Conservation (phyloP, 805 yeast genomes). For the Saccharomyces mikatae region DNA sequence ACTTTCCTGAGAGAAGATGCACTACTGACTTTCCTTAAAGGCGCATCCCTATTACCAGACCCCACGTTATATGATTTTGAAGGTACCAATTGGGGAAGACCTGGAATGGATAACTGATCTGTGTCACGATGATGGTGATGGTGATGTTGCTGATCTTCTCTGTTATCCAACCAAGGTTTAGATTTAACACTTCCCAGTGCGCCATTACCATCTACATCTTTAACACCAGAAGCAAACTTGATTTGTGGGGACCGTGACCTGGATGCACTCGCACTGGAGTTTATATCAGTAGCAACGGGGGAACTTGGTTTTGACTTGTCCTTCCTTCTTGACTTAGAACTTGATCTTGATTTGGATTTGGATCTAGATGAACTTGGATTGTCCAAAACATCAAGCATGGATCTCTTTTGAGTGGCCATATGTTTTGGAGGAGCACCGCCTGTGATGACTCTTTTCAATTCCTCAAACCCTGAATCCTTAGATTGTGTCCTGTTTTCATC, state of each 20-base stretch:
- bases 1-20: constrained; percentile 6
- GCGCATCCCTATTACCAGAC: not conserved
- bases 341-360: constrained; percentile 7
- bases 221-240: not conserved
- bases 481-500: not conserved
- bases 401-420: constrained; percentile 7
- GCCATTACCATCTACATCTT: constrained; percentile 12
- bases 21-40: constrained; percentile 17
- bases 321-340: constrained; percentile 7
- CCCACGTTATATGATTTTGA: not conserved
- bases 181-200: constrained; percentile 3
- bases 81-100: not conserved
- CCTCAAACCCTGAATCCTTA: constrained; percentile 11
- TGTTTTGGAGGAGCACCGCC: constrained; percentile 14
- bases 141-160: not conserved
- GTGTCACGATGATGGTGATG: constrained; percentile 2
- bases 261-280: not conserved
- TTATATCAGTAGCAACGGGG: not conserved
- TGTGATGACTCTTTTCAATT: constrained; percentile 21
- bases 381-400: constrained; percentile 21
- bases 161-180: not conserved
- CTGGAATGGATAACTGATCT: not conserved
- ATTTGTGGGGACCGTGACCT: constrained; percentile 1
- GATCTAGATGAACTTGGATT: constrained; percentile 7
- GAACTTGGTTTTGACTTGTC: not conserved